These are phyloP conservation scores for Geranomyces michiganensis DNA, from an alignment of 192 early-diverging fungal genomes.

Conservation along the genomic window DNA sequence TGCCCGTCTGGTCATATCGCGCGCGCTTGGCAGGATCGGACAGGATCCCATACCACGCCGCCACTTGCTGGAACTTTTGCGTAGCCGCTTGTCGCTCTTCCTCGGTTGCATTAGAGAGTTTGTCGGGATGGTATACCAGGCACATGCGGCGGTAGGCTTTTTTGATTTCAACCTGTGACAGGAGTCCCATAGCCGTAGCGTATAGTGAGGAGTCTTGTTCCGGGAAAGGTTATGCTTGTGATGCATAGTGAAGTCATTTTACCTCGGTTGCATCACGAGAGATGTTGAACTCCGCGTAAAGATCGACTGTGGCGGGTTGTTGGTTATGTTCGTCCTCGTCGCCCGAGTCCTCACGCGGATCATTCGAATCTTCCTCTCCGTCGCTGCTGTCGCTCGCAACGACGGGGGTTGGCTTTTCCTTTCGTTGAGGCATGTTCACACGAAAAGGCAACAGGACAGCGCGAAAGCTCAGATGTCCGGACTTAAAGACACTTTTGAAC, in stretches of 20 bases:
- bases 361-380: too few species aligned
- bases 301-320: conserved; percentile 3
- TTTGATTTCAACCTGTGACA: conserved; percentile 33
- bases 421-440: too few species aligned
- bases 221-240: too few species aligned
- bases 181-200: neutral
- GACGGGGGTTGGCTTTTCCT: too few species aligned
- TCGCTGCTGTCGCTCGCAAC: too few species aligned
- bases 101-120: conserved; percentile 26
- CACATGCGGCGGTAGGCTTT: conserved; percentile 43
- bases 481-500: too few species aligned
- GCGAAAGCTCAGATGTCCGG: too few species aligned
- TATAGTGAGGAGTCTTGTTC: neutral
- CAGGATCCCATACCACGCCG: conserved; percentile 75
- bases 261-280: conserved; percentile 16
- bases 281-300: conserved; percentile 35
- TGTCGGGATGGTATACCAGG: conserved; percentile 50
- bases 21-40: conserved; percentile 65
- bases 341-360: neutral
- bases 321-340: neutral
- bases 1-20: conserved; percentile 78
- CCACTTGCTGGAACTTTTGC: conserved; percentile 72
- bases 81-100: conserved; percentile 58
- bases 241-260: too few species aligned
- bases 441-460: too few species aligned